These are phyloP conservation scores for Sporothrix inflata DNA, from an alignment of 2,329 filamentous ascomycete genomes.

Conservation along the genomic window DNA sequence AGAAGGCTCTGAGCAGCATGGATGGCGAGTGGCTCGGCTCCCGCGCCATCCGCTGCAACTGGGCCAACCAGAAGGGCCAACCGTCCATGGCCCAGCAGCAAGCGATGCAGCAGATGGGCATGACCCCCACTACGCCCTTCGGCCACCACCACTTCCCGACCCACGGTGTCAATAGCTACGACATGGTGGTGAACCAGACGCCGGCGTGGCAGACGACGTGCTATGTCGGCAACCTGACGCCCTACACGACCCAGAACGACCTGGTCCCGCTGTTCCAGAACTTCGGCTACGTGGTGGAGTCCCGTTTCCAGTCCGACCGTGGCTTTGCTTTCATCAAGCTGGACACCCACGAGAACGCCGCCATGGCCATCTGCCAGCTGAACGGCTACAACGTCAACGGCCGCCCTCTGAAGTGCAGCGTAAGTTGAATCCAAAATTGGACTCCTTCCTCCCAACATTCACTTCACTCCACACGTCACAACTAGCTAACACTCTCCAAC, in stretches of 20 bases:
- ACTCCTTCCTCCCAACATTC: background rate
- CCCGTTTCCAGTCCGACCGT: slow-evolving; percentile 95
- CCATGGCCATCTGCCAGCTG: slow-evolving; percentile 97
- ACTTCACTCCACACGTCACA: too few relatives aligned
- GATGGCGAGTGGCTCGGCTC: slow-evolving; percentile 99
- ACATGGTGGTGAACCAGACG: slow-evolving; percentile 94
- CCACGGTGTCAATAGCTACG: slow-evolving; percentile 94
- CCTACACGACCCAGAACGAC: slow-evolving; percentile 95
- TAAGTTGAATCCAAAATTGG: slow-evolving; percentile 59
- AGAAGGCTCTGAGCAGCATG: slow-evolving; percentile 96
- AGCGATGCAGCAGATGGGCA: slow-evolving; percentile 95
- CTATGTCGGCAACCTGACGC: slow-evolving; percentile 94
- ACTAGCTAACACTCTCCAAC: slow-evolving; percentile 12
- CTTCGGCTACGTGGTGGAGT: slow-evolving; percentile 96
- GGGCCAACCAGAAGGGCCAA: slow-evolving; percentile 99
- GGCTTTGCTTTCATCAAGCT: slow-evolving; percentile 99
- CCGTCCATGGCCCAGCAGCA: slow-evolving; percentile 98
- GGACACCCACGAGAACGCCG: slow-evolving; percentile 96
- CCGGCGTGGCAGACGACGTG: slow-evolving; percentile 97
- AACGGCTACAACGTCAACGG: slow-evolving; percentile 98
- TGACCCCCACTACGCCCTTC: slow-evolving; percentile 95
- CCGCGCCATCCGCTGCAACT: slow-evolving; percentile 97
- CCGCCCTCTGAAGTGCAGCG: slow-evolving; percentile 95
- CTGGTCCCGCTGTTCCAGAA: slow-evolving; percentile 98
- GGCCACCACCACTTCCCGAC: slow-evolving; percentile 98